Percentiles rank a stretch among this genome's conserved stretches.
Conservation (phyloP, 208 protist species). For the Leishmania lainsoni region DNA sequence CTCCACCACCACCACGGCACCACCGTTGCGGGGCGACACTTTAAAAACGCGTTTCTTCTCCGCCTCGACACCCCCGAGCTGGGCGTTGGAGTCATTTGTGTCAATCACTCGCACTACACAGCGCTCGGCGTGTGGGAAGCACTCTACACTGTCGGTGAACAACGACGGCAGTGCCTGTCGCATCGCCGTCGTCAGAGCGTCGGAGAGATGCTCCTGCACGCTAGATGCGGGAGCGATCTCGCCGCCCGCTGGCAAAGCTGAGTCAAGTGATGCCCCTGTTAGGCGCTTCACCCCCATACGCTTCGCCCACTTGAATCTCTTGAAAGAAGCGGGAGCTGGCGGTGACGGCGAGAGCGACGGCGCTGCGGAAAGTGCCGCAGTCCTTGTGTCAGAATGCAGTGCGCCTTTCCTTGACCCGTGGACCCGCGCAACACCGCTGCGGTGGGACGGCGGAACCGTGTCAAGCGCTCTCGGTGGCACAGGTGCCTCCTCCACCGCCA, state of each 20-base stretch:
- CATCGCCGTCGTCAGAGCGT: conserved; percentile 31
- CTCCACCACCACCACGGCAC: conserved; percentile 23
- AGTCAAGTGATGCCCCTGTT: neutral
- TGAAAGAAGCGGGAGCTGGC: neutral
- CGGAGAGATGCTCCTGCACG: conserved; percentile 2
- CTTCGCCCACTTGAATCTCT: neutral
- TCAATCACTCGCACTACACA: neutral
- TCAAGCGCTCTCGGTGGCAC: neutral
- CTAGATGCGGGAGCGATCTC: neutral
- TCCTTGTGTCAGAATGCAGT: neutral
- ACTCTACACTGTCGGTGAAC: neutral
- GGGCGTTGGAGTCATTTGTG: conserved; percentile 1
- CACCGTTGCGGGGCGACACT: neutral
- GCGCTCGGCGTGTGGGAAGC: conserved; percentile 2
- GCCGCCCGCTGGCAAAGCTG: neutral
- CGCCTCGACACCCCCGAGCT: conserved; percentile 1
- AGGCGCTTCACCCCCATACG: neutral
- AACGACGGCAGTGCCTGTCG: conserved; percentile 7
- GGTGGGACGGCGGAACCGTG: neutral
- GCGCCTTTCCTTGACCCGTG: neutral
- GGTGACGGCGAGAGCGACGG: conserved; percentile 4
- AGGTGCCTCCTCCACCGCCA: conserved; percentile 32
- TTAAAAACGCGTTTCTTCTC: conserved; percentile 1
- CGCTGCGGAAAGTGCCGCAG: neutral
- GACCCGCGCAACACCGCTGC: neutral